These are phyloP conservation scores for Amesomyces nigricolor DNA, from an alignment of 2,329 filamentous ascomycete genomes.

Conservation along the genomic window DNA sequence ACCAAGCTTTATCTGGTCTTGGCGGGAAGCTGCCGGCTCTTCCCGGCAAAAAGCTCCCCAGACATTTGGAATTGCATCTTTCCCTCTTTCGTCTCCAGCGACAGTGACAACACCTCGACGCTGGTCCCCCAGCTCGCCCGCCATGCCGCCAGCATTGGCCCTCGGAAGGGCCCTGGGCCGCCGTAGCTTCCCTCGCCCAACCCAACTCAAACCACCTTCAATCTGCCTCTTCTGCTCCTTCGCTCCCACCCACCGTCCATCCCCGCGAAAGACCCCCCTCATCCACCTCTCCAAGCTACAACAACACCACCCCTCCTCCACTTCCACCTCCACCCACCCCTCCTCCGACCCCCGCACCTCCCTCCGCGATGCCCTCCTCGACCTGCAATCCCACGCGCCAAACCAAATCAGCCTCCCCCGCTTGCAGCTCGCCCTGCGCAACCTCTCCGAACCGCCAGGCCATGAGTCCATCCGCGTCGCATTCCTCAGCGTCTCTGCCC, in stretches of 20 bases:
- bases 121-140: slow-evolving; percentile 10
- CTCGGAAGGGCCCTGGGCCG: slow-evolving; percentile 25
- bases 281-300: not conserved
- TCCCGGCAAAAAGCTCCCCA: slow-evolving; percentile 12
- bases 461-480: slow-evolving; percentile 55
- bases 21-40: slow-evolving; percentile 15
- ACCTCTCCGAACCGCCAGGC: slow-evolving; percentile 52
- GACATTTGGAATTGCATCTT: not conserved
- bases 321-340: slow-evolving; percentile 8
- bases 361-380: slow-evolving; percentile 53
- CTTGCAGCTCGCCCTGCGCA: slow-evolving; percentile 64
- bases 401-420: slow-evolving; percentile 62
- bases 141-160: slow-evolving; percentile 32
- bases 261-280: slow-evolving; percentile 2
- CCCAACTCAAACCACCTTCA: slow-evolving; percentile 12
- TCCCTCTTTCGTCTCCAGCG: not conserved
- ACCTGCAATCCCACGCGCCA: slow-evolving; percentile 56
- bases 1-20: slow-evolving; percentile 1
- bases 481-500: slow-evolving; percentile 43
- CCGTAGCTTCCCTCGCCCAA: slow-evolving; percentile 10
- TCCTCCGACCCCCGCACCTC: slow-evolving; percentile 40
- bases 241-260: slow-evolving; percentile 17
- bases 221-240: slow-evolving; percentile 33
- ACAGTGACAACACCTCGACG: not conserved
- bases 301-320: slow-evolving; percentile 26